Conservation (phyloP, 176 grass and related monocot genomes). For the Cymbopogon citratus region DNA sequence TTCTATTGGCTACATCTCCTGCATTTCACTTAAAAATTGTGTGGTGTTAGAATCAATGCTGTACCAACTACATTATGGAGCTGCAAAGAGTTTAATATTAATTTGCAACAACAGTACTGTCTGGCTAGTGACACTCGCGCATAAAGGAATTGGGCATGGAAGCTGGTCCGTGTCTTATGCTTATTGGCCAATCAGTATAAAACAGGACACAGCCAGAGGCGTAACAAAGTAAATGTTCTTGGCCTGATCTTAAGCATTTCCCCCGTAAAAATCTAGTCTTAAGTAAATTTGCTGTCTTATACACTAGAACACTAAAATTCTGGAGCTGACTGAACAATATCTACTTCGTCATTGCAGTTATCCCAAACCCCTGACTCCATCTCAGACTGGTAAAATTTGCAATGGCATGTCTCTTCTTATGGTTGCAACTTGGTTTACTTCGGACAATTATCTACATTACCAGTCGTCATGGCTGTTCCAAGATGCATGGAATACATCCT, state of each 20-base stretch:
- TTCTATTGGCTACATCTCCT: conserved; percentile 16
- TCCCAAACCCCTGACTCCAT: neutral
- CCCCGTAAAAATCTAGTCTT: neutral
- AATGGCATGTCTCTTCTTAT: conserved; percentile 2
- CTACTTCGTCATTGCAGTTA: neutral
- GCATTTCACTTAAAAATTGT: conserved; percentile 5
- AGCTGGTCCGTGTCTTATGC: conserved; percentile 1
- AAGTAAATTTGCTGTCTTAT: neutral
- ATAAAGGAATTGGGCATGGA: conserved; percentile 20
- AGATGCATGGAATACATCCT: neutral
- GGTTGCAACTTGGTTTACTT: neutral
- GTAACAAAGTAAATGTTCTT: conserved; percentile 2
- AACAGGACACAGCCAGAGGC: neutral
- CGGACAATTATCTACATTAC: neutral
- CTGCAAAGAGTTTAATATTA: conserved; percentile 11
- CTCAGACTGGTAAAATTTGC: neutral
- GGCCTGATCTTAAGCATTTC: neutral
- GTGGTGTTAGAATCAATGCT: conserved; percentile 28
- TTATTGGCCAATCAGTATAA: conserved; percentile 17
- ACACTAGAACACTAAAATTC: neutral
- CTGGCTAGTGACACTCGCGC: neutral
- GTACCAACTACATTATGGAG: conserved; percentile 14
- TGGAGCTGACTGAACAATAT: neutral
- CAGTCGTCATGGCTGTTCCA: neutral
- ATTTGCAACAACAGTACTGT: neutral